Evolutionary conservation across 2,329 filamentous ascomycete species (phyloP).

Genomic region (Aphanocladium album): DNA sequence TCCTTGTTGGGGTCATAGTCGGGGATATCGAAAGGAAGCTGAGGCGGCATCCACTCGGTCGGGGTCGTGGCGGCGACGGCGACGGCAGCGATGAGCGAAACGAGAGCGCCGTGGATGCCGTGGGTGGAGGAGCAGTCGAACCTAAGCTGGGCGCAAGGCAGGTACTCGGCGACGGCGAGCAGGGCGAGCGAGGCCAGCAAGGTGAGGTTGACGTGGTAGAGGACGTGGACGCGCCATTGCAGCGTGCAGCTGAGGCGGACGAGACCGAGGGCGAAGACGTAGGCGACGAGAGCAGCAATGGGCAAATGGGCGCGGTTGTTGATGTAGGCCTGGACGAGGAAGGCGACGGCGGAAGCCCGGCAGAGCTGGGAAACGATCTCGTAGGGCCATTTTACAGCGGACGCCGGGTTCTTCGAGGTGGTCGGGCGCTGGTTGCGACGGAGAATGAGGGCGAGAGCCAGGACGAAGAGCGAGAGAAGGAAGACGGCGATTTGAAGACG

Average conservation of each 20-base stretch:
- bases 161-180: constrained; percentile 31
- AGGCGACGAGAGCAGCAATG: constrained; percentile 32
- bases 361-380: constrained; percentile 39
- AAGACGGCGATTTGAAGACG: constrained; percentile 35
- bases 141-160: constrained; percentile 39
- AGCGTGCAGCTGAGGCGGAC: constrained; percentile 35
- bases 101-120: constrained; percentile 30
- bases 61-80: constrained; percentile 41
- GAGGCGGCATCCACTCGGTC: constrained; percentile 45
- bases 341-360: constrained; percentile 34
- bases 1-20: constrained; percentile 30
- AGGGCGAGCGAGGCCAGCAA: constrained; percentile 33
- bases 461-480: constrained; percentile 31
- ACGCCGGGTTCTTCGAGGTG: constrained; percentile 27
- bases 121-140: constrained; percentile 26
- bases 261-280: constrained; percentile 40
- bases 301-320: constrained; percentile 30
- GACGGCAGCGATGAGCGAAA: constrained; percentile 32
- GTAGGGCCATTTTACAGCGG: constrained; percentile 36
- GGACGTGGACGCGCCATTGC: constrained; percentile 40
- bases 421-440: constrained; percentile 17
- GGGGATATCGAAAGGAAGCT: constrained; percentile 32
- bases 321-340: constrained; percentile 33
- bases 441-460: constrained; percentile 20
- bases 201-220: constrained; percentile 46